Conservation (phyloP, 305 asterid species). For the Solanum hybrid region DNA sequence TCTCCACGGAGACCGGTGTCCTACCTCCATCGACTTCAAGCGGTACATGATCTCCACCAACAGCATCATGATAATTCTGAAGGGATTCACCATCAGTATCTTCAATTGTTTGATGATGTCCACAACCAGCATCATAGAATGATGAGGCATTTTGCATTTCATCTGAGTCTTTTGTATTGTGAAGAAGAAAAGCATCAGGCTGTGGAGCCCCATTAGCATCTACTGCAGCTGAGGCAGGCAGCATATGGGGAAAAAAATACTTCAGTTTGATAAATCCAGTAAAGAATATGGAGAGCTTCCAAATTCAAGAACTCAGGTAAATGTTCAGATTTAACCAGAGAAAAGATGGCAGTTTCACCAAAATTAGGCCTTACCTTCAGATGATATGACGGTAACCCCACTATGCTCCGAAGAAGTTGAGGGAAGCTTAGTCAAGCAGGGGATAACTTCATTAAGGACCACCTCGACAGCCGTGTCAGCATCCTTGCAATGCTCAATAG, state of each 20-base stretch:
- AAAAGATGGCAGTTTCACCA: not conserved
- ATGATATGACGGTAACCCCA: conserved; percentile 14
- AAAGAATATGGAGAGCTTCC: not conserved
- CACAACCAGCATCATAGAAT: conserved; percentile 17
- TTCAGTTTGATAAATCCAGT: not conserved
- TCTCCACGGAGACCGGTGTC: conserved; percentile 7
- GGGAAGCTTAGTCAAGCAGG: conserved; percentile 26
- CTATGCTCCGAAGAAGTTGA: conserved; percentile 17
- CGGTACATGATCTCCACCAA: conserved; percentile 15
- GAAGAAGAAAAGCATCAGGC: conserved; percentile 3
- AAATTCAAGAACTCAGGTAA: not conserved
- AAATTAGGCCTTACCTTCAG: conserved; percentile 33
- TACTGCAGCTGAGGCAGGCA: conserved; percentile 18
- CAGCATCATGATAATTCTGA: conserved; percentile 13
- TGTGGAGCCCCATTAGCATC: conserved; percentile 14
- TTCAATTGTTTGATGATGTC: conserved; percentile 5
- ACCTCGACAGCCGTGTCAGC: conserved; percentile 66
- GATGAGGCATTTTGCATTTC: conserved; percentile 21
- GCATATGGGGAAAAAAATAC: not conserved
- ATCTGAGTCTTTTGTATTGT: conserved; percentile 13
- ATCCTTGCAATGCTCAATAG: conserved; percentile 69
- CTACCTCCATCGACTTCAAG: conserved; percentile 8
- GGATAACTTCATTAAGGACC: conserved; percentile 63
- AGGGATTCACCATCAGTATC: conserved; percentile 12
- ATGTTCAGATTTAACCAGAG: not conserved